Evolutionary conservation across 2,329 filamentous ascomycete species (phyloP).

Genomic region (Epichloe gansuensis): DNA sequence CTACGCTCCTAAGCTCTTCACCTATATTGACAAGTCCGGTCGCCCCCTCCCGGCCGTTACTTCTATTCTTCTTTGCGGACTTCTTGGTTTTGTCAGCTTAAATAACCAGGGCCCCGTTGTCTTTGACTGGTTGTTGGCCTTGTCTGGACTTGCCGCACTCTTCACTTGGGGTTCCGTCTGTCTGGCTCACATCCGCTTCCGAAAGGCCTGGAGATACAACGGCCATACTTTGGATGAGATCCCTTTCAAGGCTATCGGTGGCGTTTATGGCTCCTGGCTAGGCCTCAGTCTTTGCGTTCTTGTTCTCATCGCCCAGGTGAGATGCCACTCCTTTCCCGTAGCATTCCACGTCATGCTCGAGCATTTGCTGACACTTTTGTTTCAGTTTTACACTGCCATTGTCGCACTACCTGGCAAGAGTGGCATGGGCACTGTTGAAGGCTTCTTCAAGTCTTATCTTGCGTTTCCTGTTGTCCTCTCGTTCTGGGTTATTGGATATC

Average conservation of each 20-base stretch:
- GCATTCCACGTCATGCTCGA: neutral
- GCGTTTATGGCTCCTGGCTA: slow-evolving; percentile 50
- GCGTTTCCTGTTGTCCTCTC: slow-evolving; percentile 39
- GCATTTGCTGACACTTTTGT: neutral
- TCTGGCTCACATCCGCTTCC: slow-evolving; percentile 52
- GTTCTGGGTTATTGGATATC: slow-evolving; percentile 45
- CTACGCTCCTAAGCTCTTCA: slow-evolving; percentile 43
- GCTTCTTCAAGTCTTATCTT: slow-evolving; percentile 44
- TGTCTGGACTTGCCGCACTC: slow-evolving; percentile 47
- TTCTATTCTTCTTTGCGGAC: slow-evolving; percentile 34
- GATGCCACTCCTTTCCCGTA: slow-evolving; percentile 7
- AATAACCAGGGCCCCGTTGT: slow-evolving; percentile 32
- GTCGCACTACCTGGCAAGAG: slow-evolving; percentile 18
- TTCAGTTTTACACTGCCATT: slow-evolving; percentile 38
- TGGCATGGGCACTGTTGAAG: slow-evolving; percentile 28
- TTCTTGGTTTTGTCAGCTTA: slow-evolving; percentile 33
- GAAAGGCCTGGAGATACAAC: slow-evolving; percentile 42
- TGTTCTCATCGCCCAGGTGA: slow-evolving; percentile 40
- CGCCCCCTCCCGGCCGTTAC: slow-evolving; percentile 39
- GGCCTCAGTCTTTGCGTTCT: slow-evolving; percentile 45
- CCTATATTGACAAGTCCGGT: slow-evolving; percentile 44
- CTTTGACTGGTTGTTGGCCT: slow-evolving; percentile 49
- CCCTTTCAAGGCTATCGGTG: slow-evolving; percentile 48
- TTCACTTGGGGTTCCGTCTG: slow-evolving; percentile 55
- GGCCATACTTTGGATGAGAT: slow-evolving; percentile 52